Evolutionary conservation across 179 eudicot species (phyloP).

Genomic region (Drosera spatulata): DNA sequence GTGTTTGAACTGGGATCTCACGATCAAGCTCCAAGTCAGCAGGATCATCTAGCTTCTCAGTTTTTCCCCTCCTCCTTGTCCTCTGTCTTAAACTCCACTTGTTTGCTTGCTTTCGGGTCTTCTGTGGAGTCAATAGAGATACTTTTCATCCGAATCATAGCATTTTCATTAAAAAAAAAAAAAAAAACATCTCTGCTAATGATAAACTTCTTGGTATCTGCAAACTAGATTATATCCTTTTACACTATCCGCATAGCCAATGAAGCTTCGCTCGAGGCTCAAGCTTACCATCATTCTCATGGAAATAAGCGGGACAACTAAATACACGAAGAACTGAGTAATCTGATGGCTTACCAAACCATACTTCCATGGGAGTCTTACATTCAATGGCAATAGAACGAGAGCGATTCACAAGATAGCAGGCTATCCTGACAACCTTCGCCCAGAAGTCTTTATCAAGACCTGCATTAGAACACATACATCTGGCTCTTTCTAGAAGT

Average conservation of each 20-base stretch:
- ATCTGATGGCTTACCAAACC: no score
- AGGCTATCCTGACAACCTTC: no score
- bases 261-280: neutral
- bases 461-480: no score
- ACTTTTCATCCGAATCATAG: neutral
- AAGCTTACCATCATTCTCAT: neutral
- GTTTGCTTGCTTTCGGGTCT: neutral
- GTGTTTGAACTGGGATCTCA: no score
- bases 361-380: no score
- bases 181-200: conserved; percentile 1
- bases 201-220: neutral
- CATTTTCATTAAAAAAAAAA: neutral
- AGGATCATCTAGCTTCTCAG: no score
- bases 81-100: neutral
- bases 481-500: no score
- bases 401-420: no score
- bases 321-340: conserved; percentile 2
- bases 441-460: no score
- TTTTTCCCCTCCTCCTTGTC: neutral
- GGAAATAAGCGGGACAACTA: conserved; percentile 7
- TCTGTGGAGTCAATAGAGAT: no score
- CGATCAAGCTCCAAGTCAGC: no score
- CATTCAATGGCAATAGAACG: no score
- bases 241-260: neutral
- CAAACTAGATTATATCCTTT: conserved; percentile 1